Evolutionary conservation across 768 basidiomycete species (phyloP).

Genomic region (Floccularia luteovirens): DNA sequence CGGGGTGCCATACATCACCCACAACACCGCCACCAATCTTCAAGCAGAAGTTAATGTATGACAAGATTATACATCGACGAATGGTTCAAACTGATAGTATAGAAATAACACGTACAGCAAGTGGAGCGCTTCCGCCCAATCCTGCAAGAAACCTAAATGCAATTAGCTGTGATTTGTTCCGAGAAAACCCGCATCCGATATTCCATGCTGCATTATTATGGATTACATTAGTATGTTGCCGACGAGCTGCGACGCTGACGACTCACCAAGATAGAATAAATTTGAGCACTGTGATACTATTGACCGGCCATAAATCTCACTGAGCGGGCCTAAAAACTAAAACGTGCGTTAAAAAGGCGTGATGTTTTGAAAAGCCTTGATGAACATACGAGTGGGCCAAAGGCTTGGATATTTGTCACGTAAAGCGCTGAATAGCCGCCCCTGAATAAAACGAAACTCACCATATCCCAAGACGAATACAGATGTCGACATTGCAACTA

Average conservation of each 20-base stretch:
- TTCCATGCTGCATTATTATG: constrained; percentile 49
- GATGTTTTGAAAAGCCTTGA: too few species aligned
- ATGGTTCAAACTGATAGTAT: constrained; percentile 26
- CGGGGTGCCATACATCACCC: constrained; percentile 51
- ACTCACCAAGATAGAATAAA: constrained; percentile 52
- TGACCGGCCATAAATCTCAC: constrained; percentile 68
- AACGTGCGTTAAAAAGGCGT: not conserved
- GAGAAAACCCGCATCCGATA: constrained; percentile 56
- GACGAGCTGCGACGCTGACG: not conserved
- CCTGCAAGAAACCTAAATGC: constrained; percentile 68
- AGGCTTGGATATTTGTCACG: constrained; percentile 22
- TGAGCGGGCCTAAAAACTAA: constrained; percentile 50
- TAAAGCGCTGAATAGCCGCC: not conserved
- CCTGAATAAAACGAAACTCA: constrained; percentile 14
- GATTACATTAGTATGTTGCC: not conserved
- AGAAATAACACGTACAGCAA: constrained; percentile 44
- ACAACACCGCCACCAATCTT: constrained; percentile 61
- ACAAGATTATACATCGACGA: constrained; percentile 16
- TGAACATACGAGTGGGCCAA: constrained; percentile 38
- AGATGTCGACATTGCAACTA: constrained; percentile 51
- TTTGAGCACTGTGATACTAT: constrained; percentile 55
- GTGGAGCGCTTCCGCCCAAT: constrained; percentile 65
- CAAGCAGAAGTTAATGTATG: not conserved
- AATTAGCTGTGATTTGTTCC: constrained; percentile 47
- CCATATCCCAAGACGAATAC: constrained; percentile 49